Evolutionary conservation across 2,329 filamentous ascomycete genomes (phyloP).

Genomic region (Cladobotryum protrusum): DNA sequence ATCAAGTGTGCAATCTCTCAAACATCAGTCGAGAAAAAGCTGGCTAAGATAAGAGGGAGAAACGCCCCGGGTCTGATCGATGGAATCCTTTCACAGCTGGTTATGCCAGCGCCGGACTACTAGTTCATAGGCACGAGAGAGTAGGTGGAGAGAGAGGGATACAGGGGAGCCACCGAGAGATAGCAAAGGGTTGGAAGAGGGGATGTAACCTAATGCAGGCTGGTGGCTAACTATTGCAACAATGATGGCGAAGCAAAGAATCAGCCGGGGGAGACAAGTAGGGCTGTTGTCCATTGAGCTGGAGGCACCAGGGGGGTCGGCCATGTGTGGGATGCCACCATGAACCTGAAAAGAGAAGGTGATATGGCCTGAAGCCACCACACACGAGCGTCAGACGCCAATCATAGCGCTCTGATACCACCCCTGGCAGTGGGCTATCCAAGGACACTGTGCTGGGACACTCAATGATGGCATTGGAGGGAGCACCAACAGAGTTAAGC

Average conservation of each 20-base stretch:
- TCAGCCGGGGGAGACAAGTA: conserved; percentile 12
- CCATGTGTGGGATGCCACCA: conserved; percentile 28
- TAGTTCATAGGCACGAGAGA: conserved; percentile 9
- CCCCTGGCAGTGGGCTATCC: conserved; percentile 15
- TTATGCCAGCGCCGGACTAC: not conserved
- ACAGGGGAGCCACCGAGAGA: conserved; percentile 11
- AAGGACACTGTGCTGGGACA: conserved; percentile 11
- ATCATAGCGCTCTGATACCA: conserved; percentile 25
- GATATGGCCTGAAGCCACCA: conserved; percentile 26
- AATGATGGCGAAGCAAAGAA: conserved; percentile 14
- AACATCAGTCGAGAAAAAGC: conserved; percentile 2
- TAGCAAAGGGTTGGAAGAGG: conserved; percentile 9
- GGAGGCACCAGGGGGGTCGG: conserved; percentile 17
- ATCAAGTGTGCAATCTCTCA: conserved; percentile 25
- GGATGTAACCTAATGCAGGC: conserved; percentile 20
- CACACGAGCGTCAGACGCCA: conserved; percentile 23
- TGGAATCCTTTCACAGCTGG: not conserved
- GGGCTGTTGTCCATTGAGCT: conserved; percentile 22
- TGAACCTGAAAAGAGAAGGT: conserved; percentile 32
- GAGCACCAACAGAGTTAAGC: conserved; percentile 10
- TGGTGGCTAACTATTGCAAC: conserved; percentile 15
- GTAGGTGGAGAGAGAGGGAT: conserved; percentile 11
- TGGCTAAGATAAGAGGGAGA: not conserved
- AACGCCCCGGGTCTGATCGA: not conserved
- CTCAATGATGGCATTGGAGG: conserved; percentile 12